Evolutionary conservation across 2,329 filamentous ascomycete genomes (phyloP), one percentile per base, ranked within the genome.

Genomic region (Pseudocercospora vitis): DNA sequence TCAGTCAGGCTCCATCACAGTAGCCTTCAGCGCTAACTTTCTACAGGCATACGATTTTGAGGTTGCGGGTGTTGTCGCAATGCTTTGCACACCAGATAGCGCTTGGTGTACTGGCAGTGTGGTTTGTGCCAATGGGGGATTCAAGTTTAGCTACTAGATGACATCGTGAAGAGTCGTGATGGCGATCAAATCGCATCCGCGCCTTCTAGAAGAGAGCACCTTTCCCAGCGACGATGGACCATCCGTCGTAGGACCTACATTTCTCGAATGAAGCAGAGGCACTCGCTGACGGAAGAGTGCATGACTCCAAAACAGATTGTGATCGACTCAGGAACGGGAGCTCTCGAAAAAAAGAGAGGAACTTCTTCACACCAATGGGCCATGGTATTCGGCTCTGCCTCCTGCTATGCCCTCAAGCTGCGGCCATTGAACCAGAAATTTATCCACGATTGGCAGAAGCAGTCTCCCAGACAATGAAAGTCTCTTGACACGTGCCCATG

Each of bases 391-490:
- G 5, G 69, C 73, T 54, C 70, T 61, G 3, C 73, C 72, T 2
- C 71, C 71, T 2, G 63, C 66, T 19, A 39, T 59, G 23, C 65
- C 68, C 1, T 81, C 82, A 35, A 94, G 75, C 51, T 76, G 73
- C 54, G 82, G 78, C 79, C 92, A 94, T 76, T 96, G 91, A 52
- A 95, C 90, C 48, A 95, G 70, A 65, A 95, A 88, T 45, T 85
- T 75, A 71, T 95, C 89, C 44, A 88, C 88, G 33, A 95, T 72
- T 40, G 77, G 74, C 1, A 86, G 73, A 53, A 99, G 76, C 31
- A 97, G 74, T 68, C 83, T 86, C 0, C 92, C 94, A 31, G 89
- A 95, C 55, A 96, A 71, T 73, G 92, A 97, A 60, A 97, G 73
- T 9, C 82, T 86, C 60, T 81, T 85, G 12, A 95, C 88, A 12